Evolutionary conservation across 805 yeast species (phyloP).

Genomic region (Candida manassasensis): DNA sequence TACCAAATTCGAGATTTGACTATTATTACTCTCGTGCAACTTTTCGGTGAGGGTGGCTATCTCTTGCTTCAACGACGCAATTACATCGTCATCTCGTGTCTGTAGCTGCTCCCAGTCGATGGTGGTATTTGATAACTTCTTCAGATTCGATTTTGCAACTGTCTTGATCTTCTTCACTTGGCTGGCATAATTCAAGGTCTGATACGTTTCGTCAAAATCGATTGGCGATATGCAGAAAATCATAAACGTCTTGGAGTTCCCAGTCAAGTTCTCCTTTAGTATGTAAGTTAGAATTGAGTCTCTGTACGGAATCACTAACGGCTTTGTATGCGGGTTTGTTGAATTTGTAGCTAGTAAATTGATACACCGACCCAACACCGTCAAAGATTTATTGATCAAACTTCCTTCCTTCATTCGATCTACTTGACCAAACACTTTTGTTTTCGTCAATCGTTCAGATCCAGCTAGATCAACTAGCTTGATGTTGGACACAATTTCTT

Average conservation of each 20-base stretch:
- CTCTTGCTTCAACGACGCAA: slow-evolving; percentile 27
- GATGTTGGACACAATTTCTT: slow-evolving; percentile 54
- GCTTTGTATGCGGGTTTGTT: slow-evolving; percentile 13
- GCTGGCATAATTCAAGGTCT: slow-evolving; percentile 74
- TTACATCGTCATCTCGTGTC: slow-evolving; percentile 20
- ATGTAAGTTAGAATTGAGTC: slow-evolving; percentile 76
- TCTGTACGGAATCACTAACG: slow-evolving; percentile 57
- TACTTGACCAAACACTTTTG: slow-evolving; percentile 53
- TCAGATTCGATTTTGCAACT: slow-evolving; percentile 45
- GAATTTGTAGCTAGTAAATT: slow-evolving; percentile 43
- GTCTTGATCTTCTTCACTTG: slow-evolving; percentile 69
- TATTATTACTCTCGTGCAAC: slow-evolving; percentile 10
- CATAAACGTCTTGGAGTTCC: slow-evolving; percentile 83
- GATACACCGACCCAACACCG: slow-evolving; percentile 70
- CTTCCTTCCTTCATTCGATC: slow-evolving; percentile 68
- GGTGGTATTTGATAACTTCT: slow-evolving; percentile 21
- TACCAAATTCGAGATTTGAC: slow-evolving; percentile 21
- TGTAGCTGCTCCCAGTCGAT: slow-evolving; percentile 30
- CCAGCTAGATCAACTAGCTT: slow-evolving; percentile 81
- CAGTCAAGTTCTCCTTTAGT: slow-evolving; percentile 71
- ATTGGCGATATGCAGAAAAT: slow-evolving; percentile 82
- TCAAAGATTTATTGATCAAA: slow-evolving; percentile 71
- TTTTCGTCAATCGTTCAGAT: slow-evolving; percentile 63
- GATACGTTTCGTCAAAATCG: slow-evolving; percentile 72
- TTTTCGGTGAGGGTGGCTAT: slow-evolving; percentile 25